phyloP scores from a whole-genome alignment of 805 yeast genomes.

The Zygosaccharomyces pseudorouxii region DNA sequence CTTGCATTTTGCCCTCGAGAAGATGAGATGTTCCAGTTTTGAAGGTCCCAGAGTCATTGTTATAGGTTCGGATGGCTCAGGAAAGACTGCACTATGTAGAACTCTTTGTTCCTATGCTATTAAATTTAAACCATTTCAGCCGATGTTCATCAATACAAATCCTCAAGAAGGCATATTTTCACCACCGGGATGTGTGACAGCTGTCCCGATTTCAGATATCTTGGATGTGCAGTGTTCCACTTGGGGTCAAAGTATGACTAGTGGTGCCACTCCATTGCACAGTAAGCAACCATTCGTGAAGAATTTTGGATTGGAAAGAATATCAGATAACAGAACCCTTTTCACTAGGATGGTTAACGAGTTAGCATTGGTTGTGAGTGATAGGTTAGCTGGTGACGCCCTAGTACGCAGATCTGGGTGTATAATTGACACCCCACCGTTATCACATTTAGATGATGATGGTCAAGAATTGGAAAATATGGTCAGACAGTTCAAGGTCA shows the following conservation, averaged over 20 bases:
- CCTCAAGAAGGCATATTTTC: conserved; percentile 67
- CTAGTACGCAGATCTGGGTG: conserved; percentile 33
- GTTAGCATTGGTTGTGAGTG: conserved; percentile 44
- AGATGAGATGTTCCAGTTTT: conserved; percentile 36
- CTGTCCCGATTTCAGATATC: conserved; percentile 76
- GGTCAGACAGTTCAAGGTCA: conserved; percentile 21
- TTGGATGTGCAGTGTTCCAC: conserved; percentile 66
- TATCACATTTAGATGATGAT: conserved; percentile 19
- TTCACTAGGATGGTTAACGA: conserved; percentile 48
- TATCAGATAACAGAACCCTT: conserved; percentile 46
- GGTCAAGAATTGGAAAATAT: conserved; percentile 17
- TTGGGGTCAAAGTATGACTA: conserved; percentile 74
- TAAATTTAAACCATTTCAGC: conserved; percentile 57
- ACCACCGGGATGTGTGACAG: conserved; percentile 79
- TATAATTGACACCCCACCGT: conserved; percentile 31
- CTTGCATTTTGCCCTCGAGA: conserved; percentile 72
- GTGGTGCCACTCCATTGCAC: conserved; percentile 71
- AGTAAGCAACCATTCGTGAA: conserved; percentile 89
- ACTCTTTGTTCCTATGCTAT: conserved; percentile 70
- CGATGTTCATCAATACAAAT: conserved; percentile 73
- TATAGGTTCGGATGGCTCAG: conserved; percentile 66
- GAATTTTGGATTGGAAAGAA: conserved; percentile 65
- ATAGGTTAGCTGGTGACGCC: conserved; percentile 28
- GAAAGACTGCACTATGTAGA: conserved; percentile 73
- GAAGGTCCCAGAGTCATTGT: conserved; percentile 52